Evolutionary conservation across 2,329 filamentous ascomycete genomes (phyloP), one percentile per base, ranked within the genome.

Genomic region (Claviceps sp.): DNA sequence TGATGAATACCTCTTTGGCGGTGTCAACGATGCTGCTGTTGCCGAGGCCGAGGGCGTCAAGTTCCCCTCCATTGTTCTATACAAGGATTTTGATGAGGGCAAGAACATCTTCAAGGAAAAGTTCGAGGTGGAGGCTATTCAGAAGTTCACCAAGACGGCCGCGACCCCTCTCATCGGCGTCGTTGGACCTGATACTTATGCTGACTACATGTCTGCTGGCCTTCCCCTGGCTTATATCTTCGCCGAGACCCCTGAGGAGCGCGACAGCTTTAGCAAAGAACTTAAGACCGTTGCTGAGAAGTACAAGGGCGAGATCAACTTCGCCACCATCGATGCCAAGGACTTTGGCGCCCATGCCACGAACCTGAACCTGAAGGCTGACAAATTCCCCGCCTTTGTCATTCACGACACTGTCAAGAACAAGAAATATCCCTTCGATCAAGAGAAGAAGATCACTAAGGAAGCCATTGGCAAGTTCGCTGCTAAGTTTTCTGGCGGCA

Each of bases 161-260:
- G 83, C 90, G 60, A 95, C 86, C 54, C 93, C 93, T 57, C 77
- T 98, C 63, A 84, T 98, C 59, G 93, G 93, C 56, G 93, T 96
- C 75, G 86, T 98, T 61, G 91, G 91, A 62, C 93, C 93, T 56
- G 93, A 97, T 71, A 98, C 93, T 58, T 98, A 98, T 76, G 79
- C 86, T 55, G 82, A 79, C 65, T 98, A 98, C 79, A 98, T 97
- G 86, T 82, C 83, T 51, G 80, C 91, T 60, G 89, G 88, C 59
- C 78, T 97, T 60, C 93, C 93, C 55, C 83, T 98, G 57, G 93
- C 89, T 58, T 98, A 97, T 76, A 95, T 98, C 73, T 97, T 98
- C 72, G 84, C 91, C 58, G 90, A 96, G 75, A 90, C 86, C 45
- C 68, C 79, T 29, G 91, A 97, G 74, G 89, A 95, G 79, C 90